phyloP scores from a whole-genome alignment of 805 yeast genomes.

The Cyberlindnera meyerae region DNA sequence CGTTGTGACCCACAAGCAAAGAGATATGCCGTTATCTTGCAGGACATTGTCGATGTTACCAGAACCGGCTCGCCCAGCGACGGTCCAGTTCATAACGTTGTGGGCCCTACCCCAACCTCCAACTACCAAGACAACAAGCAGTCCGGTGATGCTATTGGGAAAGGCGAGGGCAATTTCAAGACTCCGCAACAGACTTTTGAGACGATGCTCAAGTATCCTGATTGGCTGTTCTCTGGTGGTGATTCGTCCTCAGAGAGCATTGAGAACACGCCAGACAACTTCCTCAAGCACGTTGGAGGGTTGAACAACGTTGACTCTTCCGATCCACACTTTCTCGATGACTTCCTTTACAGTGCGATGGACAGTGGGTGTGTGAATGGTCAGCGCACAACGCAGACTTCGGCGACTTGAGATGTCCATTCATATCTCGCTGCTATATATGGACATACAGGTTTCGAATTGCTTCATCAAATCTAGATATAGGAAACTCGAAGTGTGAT shows the following conservation, averaged over 20 bases:
- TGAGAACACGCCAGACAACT: conserved; percentile 8
- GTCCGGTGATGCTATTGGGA: no score
- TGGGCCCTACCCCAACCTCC: no score
- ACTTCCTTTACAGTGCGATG: conserved; percentile 18
- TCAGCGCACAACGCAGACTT: no score
- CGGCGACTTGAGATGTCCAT: no score
- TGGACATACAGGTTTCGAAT: no score
- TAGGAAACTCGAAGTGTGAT: no score
- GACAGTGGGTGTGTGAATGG: conserved; percentile 4
- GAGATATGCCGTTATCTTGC: conserved; percentile 15
- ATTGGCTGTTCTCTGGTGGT: conserved; percentile 21
- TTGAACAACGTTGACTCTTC: conserved; percentile 12
- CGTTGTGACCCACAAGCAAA: conserved; percentile 18
- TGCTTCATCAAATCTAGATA: no score
- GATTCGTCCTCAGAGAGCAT: neutral
- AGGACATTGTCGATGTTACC: conserved; percentile 18
- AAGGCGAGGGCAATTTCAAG: conserved; percentile 8
- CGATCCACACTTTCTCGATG: conserved; percentile 21
- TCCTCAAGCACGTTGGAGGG: conserved; percentile 17
- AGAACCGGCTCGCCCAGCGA: no score
- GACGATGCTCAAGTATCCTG: conserved; percentile 22
- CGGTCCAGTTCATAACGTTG: no score
- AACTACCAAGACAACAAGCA: no score
- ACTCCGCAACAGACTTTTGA: conserved; percentile 20
- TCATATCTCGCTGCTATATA: no score